Evolutionary conservation across 202 grass and related monocot genomes (phyloP).

Genomic region (Schoenoplectus triqueter): DNA sequence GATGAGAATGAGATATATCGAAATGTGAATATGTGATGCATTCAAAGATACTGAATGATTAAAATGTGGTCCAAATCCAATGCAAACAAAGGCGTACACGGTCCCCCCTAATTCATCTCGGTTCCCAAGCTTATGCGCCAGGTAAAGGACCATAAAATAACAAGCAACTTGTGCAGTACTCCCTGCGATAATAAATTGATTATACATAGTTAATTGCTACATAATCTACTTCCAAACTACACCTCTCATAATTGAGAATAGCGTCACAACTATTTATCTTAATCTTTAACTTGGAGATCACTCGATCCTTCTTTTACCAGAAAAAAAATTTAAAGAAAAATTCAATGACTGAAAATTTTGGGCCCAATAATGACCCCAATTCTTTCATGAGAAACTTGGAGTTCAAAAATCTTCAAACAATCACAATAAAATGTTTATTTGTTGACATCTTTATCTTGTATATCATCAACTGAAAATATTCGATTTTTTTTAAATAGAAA

Average conservation of each 20-base stretch:
- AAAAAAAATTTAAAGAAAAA: background rate
- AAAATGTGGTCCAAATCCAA: constrained; percentile 3
- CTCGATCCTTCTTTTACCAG: background rate
- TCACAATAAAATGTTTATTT: too few species aligned
- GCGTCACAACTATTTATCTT: background rate
- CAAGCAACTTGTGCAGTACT: background rate
- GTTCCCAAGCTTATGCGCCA: constrained; percentile 20
- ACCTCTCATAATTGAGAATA: constrained; percentile 13
- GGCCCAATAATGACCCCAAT: background rate
- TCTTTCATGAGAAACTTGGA: background rate
- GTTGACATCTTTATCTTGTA: too few species aligned
- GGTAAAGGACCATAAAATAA: constrained; percentile 31
- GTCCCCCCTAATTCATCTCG: background rate
- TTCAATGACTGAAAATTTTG: background rate
- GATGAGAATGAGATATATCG: background rate
- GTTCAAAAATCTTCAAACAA: background rate
- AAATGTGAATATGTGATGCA: background rate
- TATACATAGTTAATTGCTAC: constrained; percentile 4
- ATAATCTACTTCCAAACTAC: constrained; percentile 23
- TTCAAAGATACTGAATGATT: background rate
- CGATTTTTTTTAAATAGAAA: too few species aligned
- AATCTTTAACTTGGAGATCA: background rate
- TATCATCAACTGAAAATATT: too few species aligned
- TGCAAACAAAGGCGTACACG: background rate
- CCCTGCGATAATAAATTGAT: background rate